These are phyloP conservation scores for Fistulifera solaris DNA, from an alignment of 108 stramenopile genomes.

Conservation along the genomic window DNA sequence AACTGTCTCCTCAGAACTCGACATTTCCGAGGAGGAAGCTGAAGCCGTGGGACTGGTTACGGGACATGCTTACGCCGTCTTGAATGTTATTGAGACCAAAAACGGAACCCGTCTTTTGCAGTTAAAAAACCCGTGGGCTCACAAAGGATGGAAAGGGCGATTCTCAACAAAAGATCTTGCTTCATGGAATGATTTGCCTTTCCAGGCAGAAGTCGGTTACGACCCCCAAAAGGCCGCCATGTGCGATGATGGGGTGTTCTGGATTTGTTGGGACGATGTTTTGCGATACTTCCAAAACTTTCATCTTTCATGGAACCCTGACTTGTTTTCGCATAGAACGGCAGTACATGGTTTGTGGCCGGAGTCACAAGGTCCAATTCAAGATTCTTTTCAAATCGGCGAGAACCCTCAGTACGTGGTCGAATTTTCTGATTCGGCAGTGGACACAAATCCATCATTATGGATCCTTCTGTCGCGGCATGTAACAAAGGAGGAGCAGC, in stretches of 20 bases:
- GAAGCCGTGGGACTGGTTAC: constrained; percentile 75
- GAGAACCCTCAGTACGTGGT: constrained; percentile 77
- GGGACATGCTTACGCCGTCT: constrained; percentile 88
- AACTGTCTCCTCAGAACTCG: constrained; percentile 46
- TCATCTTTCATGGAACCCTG: constrained; percentile 70
- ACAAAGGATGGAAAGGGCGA: constrained; percentile 59
- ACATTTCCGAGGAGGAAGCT: constrained; percentile 48
- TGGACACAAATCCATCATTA: constrained; percentile 39
- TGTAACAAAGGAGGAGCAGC: constrained; percentile 73
- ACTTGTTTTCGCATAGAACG: constrained; percentile 34
- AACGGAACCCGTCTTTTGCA: constrained; percentile 57
- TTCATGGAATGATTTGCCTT: constrained; percentile 35
- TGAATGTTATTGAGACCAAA: constrained; percentile 54
- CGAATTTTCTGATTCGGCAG: constrained; percentile 41
- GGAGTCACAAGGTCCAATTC: constrained; percentile 32
- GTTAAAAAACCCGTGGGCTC: constrained; percentile 91
- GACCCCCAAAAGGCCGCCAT: constrained; percentile 39
- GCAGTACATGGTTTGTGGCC: constrained; percentile 57
- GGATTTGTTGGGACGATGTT: constrained; percentile 82
- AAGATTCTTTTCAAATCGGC: constrained; percentile 64
- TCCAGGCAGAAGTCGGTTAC: constrained; percentile 51
- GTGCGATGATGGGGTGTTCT: constrained; percentile 82
- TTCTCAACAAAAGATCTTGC: constrained; percentile 35
- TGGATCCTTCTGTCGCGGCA: constrained; percentile 73
- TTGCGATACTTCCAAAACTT: constrained; percentile 64